phyloP scores from a whole-genome alignment of 768 basidiomycete genomes.

The Holtermannia corniformis region DNA sequence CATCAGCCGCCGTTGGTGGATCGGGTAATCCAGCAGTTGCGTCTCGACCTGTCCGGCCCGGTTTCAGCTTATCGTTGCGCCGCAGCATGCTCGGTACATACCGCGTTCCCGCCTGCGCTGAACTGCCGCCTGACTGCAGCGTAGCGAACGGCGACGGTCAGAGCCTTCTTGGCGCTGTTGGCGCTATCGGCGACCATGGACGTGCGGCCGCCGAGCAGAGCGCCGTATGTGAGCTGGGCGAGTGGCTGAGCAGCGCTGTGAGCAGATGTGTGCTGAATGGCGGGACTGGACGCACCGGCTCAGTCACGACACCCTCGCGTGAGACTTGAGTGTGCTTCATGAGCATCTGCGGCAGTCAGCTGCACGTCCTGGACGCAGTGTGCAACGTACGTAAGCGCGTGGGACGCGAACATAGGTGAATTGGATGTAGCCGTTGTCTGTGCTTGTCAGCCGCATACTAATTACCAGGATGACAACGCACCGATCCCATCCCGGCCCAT shows the following conservation, averaged over 20 bases:
- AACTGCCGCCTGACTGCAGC: constrained; percentile 45
- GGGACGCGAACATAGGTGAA: constrained; percentile 46
- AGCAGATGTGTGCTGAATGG: constrained; percentile 1
- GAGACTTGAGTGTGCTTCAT: constrained; percentile 47
- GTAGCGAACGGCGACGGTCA: constrained; percentile 46
- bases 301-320: constrained; percentile 42
- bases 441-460: constrained; percentile 1
- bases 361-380: background rate
- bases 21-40: constrained; percentile 46
- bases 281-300: constrained; percentile 33
- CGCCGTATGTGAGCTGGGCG: constrained; percentile 45
- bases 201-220: constrained; percentile 43
- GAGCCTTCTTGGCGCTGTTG: constrained; percentile 44
- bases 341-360: constrained; percentile 37
- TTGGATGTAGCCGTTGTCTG: constrained; percentile 42
- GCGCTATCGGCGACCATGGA: constrained; percentile 43
- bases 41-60: constrained; percentile 35
- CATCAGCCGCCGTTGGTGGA: constrained; percentile 42
- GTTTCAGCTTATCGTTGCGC: background rate
- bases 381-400: constrained; percentile 28
- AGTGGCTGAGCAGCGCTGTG: constrained; percentile 33
- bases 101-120: constrained; percentile 41
- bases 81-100: constrained; percentile 5
- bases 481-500: constrained; percentile 45
- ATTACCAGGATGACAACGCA: constrained; percentile 3